A percentile compares a stretch with the other conserved stretches of the same genome.
Evolutionary conservation across 1,284 basidiomycete genomes (phyloP).

Genomic region (Abortiporus biennis): DNA sequence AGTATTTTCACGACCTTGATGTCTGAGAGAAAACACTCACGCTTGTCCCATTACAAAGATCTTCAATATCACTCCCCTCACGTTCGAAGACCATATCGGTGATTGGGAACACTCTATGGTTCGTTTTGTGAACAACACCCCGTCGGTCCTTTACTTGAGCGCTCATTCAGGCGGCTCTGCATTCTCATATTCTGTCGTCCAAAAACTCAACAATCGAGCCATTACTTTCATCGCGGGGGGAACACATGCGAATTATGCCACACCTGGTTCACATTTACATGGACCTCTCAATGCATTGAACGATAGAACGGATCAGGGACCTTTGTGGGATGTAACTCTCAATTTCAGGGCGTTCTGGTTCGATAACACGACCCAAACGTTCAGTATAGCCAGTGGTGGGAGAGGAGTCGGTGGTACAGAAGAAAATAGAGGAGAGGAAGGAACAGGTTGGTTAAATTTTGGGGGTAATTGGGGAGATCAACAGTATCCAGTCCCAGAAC

Average conservation of each 20-base stretch:
- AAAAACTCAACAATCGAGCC: conserved; percentile 19
- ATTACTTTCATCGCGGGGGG: conserved; percentile 24
- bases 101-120: conserved; percentile 34
- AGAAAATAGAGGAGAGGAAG: conserved; percentile 14
- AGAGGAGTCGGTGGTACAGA: conserved; percentile 15
- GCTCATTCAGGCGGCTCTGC: conserved; percentile 28
- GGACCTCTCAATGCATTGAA: conserved; percentile 10
- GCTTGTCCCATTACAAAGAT: neutral
- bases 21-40: neutral
- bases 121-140: conserved; percentile 27
- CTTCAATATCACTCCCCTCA: neutral
- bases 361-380: conserved; percentile 16
- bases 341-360: conserved; percentile 27
- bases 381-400: conserved; percentile 18
- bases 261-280: conserved; percentile 21
- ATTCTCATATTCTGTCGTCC: conserved; percentile 19
- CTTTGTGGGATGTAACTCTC: conserved; percentile 23
- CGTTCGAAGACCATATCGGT: conserved; percentile 25
- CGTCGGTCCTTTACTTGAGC: conserved; percentile 27
- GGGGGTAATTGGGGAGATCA: conserved; percentile 25
- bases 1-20: conserved; percentile 4
- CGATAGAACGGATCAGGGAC: conserved; percentile 17
- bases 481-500: conserved; percentile 18
- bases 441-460: conserved; percentile 22
- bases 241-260: conserved; percentile 28